Evolutionary conservation across 352 stramenopile species (phyloP).

Genomic region (Phytophthora pseudosyringae): DNA sequence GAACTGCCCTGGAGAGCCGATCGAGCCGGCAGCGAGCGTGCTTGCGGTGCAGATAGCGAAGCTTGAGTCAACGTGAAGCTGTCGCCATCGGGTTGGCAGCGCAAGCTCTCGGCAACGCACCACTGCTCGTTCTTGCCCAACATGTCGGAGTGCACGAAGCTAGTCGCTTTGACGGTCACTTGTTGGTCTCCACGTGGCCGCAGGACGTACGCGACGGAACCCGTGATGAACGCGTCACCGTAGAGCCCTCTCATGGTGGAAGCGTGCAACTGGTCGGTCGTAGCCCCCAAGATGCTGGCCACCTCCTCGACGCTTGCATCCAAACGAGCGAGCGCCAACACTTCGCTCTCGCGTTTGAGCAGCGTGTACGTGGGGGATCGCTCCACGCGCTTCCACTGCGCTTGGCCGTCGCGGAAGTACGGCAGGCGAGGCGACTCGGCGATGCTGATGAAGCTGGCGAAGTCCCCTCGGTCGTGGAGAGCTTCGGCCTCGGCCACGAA

Average conservation of each 20-base stretch:
- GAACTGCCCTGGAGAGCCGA: constrained; percentile 12
- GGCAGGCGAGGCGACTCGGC: constrained; percentile 24
- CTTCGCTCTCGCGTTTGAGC: constrained; percentile 31
- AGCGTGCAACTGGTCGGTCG: constrained; percentile 23
- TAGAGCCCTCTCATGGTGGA: constrained; percentile 46
- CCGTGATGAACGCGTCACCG: constrained; percentile 39
- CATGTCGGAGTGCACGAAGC: constrained; percentile 43
- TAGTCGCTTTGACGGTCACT: constrained; percentile 37
- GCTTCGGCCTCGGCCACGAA: constrained; percentile 26
- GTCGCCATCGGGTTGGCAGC: constrained; percentile 12
- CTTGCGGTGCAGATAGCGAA: constrained; percentile 17
- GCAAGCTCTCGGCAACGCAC: constrained; percentile 45
- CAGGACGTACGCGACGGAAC: constrained; percentile 34
- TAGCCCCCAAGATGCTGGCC: constrained; percentile 27
- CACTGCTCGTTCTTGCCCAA: constrained; percentile 51
- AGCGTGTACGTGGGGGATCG: constrained; percentile 26
- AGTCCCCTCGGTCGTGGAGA: constrained; percentile 27
- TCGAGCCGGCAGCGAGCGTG: constrained; percentile 19
- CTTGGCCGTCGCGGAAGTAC: constrained; percentile 9
- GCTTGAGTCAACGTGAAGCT: constrained; percentile 36
- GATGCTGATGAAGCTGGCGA: constrained; percentile 21
- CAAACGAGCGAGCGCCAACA: constrained; percentile 32
- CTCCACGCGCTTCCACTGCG: constrained; percentile 33
- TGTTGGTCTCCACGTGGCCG: constrained; percentile 19
- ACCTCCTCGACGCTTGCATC: constrained; percentile 45